Base-by-base conservation (phyloP, 441 rosid species). In the Croton laevigatus region DNA sequence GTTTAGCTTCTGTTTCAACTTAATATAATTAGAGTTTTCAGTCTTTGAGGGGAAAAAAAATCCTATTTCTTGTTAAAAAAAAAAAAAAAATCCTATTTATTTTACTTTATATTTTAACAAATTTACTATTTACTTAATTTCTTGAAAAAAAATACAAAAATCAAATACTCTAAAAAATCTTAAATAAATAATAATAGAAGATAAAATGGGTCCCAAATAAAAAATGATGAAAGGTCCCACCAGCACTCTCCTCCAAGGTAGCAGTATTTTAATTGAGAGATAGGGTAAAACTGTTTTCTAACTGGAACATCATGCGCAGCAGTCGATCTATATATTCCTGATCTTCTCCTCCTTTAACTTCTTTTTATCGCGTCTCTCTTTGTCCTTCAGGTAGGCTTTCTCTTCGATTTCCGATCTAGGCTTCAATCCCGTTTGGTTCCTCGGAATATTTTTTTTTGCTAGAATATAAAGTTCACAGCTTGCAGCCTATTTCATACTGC, bases 361-460 rank as follows among this genome's bases (percentile, higher is more conserved):
- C 22, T 49, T 65, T 49, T 59, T n/a, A 70, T 59, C 59, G 45
- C 53, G 61, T 59, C 61, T 68, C 36, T 58, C 37, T 64, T 62
- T 14, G 53, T 27, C 36, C 57, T 53, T 60, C 49, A 81, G 90
- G 91, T 81, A 79, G 81, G 83, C 58, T 68, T 68, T 75, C 60
- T 75, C 62, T 69, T 58, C 5, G 59, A 34, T 38, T 40, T 66
- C 20, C 36, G 53, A 54, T 71, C 45, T 69, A 51, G 14, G 60
- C 1, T 61, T 72, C 42, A 11, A 66, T 22, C 20, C 44, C 44
- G 54, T 68, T 65, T 65, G n/a, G 61, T 57, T n/a, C 20, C 59
- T 59, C 59, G 22, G 68, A 60, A 32, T 54, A 17, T 71, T 12
- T 5, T 6, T 0, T 49, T 14, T 49, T n/a, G 16, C 40, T 27